Percentiles rank a stretch among this genome's conserved stretches.
Conservation (phyloP, 495 filamentous ascomycete species). For the Polyplosphaeria fusca region DNA sequence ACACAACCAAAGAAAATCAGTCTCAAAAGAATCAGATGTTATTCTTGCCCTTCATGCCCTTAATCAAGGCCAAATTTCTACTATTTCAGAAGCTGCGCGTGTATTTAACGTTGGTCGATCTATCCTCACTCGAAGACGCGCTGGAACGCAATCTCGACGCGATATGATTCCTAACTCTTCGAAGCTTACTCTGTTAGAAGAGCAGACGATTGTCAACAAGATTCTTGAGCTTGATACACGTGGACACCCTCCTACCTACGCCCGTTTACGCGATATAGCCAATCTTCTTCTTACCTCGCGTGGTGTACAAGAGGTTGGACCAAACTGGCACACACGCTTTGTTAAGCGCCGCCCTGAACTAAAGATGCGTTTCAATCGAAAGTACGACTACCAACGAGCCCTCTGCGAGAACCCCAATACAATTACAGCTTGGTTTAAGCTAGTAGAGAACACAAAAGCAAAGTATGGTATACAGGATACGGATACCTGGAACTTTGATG, state of each 20-base stretch:
- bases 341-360: slow-evolving; percentile 1
- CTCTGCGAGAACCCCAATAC: not conserved
- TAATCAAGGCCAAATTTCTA: too few relatives aligned
- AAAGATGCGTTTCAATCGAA: not conserved
- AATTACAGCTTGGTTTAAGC: slow-evolving; percentile 1
- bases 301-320: too few relatives aligned
- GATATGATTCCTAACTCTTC: not conserved
- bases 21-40: too few relatives aligned
- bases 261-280: not conserved
- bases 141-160: too few relatives aligned
- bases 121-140: too few relatives aligned
- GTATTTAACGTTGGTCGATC: too few relatives aligned
- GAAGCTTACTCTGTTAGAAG: not conserved
- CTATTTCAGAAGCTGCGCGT: too few relatives aligned
- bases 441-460: not conserved
- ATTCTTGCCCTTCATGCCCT: too few relatives aligned
- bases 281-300: not conserved
- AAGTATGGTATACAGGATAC: not conserved
- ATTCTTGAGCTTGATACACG: not conserved
- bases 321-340: not conserved
- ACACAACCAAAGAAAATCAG: too few relatives aligned
- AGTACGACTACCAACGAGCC: not conserved
- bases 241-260: not conserved
- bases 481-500: not conserved
- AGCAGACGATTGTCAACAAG: not conserved